Base-by-base conservation (phyloP, 75 land plant genomes). In the Selaginella moellendorffii region DNA sequence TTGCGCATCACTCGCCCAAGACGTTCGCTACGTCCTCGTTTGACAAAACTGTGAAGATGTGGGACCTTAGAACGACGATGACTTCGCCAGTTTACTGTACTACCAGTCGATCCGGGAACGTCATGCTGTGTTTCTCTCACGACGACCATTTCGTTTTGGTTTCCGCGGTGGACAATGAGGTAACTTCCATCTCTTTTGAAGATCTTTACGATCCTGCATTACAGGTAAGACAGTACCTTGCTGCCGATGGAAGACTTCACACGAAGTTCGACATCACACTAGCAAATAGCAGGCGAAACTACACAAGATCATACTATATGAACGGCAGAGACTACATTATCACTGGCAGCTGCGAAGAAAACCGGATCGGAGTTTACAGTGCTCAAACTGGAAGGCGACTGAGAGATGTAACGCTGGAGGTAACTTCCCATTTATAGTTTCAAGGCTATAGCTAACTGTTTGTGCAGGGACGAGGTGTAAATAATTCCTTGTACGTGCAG, bases 91-190 rank as follows among this genome's bases (percentile, higher is more conserved):
- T 86, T 42, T 85, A 87, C 68, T 74, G 88, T 20, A 81, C 74
- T 52, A 72, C 62, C 28, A 87, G 85, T 61, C 72, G 79, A 10
- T 70, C 77, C 53, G 92, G 92, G 61, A 87, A 85, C 74, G 92
- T 87, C 28, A 87, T 87, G 92, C 88, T 80, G 31, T 87, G 92
- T 74, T 87, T 87, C 74, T 84, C 92, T 64, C 88, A 76, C 23
- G 85, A 87, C 69, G 92, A 87, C 62, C 78, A 80, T 27, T 87
- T 79, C 76, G 75, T 87, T 60, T 85, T 87, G 23, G 77, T 80
- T 12, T 87, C 92, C 65, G 92, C 92, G 65, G 85, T 87, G 63
- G 92, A 87, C 42, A 87, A 87, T 75, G 92, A 87, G 88, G 92
- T 87, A 72, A 62, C 1, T 9, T 46, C 30, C 25, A 58, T 62